Evolutionary conservation across 768 basidiomycete species (phyloP), one percentile per base, ranked within the genome.

Genomic region (Royoungia palumana): DNA sequence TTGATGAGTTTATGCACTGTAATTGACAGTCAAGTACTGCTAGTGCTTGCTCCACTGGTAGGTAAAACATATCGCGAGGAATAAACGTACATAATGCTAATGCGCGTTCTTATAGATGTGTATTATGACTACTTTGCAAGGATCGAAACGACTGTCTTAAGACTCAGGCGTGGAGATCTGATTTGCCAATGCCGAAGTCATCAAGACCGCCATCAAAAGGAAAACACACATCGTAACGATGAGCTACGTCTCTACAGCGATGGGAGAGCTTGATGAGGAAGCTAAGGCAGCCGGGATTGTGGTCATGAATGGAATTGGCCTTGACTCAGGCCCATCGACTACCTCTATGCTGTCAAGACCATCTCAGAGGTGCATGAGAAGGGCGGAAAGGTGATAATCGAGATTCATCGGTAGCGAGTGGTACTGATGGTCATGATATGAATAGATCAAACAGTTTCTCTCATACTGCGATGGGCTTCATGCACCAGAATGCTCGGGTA

Each of bases 391-490:
- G 89, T 87, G 34, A 45, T 69, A 58, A 20, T 32, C 7, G n/a
- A 20, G 9, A 25, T 25, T 6, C 34, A 17, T 30, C 4, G n/a
- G 49, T 16, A 6, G 40, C 14, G 41, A 35, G 16, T 3, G 19
- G 25, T 27, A 24, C 30, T 22, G 19, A 57, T 38, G 19, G 24
- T 13, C n/a, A 32, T 49, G 43, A 49, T 49, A 7, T 39, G 35
- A 20, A 34, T 37, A 91, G 89, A 76, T 95, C 71, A 94, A 89
- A 64, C 74, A 88, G 57, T 98, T 98, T 80, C 72, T 87, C 47
- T 94, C 90, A 0, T 96, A 92, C 79, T 98, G 95, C 56, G 94
- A 94, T 64, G 95, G 95, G 50, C 87, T 97, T 40, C 94, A 94
- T 41, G 91, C 94, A 0, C 90, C 93, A 7, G 86, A 91, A 60